Evolutionary conservation across 2,329 filamentous ascomycete species (phyloP).

Genomic region (Colletotrichum orbiculare): DNA sequence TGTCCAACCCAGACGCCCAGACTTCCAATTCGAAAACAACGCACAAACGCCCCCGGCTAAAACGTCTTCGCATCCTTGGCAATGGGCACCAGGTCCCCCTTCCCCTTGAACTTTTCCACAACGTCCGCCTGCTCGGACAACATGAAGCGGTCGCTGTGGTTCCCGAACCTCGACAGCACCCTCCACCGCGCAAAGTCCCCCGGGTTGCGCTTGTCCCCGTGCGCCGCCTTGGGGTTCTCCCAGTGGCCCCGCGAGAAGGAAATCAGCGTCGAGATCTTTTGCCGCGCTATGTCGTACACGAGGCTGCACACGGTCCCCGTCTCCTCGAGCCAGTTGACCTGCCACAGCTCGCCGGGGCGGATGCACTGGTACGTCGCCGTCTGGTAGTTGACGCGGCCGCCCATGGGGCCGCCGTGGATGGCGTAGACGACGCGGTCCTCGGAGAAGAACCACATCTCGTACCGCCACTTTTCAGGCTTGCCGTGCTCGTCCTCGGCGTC

Average conservation of each 20-base stretch:
- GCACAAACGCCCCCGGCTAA: slow-evolving; percentile 32
- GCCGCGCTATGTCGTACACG: slow-evolving; percentile 63
- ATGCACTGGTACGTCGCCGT: slow-evolving; percentile 67
- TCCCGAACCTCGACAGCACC: slow-evolving; percentile 58
- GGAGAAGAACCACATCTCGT: slow-evolving; percentile 72
- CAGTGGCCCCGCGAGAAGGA: slow-evolving; percentile 67
- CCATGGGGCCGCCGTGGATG: slow-evolving; percentile 71
- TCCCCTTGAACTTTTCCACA: slow-evolving; percentile 60
- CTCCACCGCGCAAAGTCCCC: slow-evolving; percentile 64
- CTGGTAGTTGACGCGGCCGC: slow-evolving; percentile 64
- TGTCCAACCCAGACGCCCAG: too few relatives aligned
- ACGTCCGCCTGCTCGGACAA: slow-evolving; percentile 65
- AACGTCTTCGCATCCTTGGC: slow-evolving; percentile 43
- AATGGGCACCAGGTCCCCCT: slow-evolving; percentile 59
- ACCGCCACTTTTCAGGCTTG: slow-evolving; percentile 68
- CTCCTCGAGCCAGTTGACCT: slow-evolving; percentile 70
- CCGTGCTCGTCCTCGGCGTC: slow-evolving; percentile 58
- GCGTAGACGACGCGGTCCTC: slow-evolving; percentile 64
- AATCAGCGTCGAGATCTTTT: slow-evolving; percentile 62
- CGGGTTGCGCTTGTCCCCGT: slow-evolving; percentile 66
- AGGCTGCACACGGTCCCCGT: slow-evolving; percentile 67
- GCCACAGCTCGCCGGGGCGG: slow-evolving; percentile 67
- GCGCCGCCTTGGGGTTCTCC: slow-evolving; percentile 60
- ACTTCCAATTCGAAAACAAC: not conserved
- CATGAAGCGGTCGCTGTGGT: slow-evolving; percentile 61